Conservation (phyloP, 805 yeast species). For the Spathaspora girioi region DNA sequence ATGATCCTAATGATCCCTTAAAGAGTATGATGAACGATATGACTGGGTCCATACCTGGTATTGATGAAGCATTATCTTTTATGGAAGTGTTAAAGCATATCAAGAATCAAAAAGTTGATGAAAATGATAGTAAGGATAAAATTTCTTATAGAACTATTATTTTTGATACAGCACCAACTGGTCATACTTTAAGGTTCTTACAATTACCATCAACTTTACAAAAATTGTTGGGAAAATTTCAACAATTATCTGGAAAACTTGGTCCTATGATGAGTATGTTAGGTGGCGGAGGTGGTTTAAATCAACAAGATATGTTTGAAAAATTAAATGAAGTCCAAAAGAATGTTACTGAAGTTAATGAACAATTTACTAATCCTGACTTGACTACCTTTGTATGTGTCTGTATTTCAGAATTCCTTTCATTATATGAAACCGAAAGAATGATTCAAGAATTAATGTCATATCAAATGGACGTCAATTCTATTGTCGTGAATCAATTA, state of each 20-base stretch:
- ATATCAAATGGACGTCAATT: conserved; percentile 93
- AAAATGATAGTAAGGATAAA: conserved; percentile 16
- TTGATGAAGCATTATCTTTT: conserved; percentile 95
- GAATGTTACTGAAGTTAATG: conserved; percentile 82
- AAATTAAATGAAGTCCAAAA: conserved; percentile 79
- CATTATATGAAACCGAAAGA: conserved; percentile 95
- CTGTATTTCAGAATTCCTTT: conserved; percentile 94
- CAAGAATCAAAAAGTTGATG: conserved; percentile 55
- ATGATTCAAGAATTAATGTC: conserved; percentile 94
- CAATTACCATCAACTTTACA: conserved; percentile 92
- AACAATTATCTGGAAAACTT: conserved; percentile 77
- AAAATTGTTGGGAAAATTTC: conserved; percentile 79
- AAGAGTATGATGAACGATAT: conserved; percentile 79
- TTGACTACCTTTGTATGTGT: conserved; percentile 94
- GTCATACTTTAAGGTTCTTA: conserved; percentile 92
- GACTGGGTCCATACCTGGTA: conserved; percentile 95
- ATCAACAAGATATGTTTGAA: conserved; percentile 65
- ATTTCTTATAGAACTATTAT: conserved; percentile 75
- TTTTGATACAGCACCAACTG: conserved; percentile 99
- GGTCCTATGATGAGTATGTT: conserved; percentile 86
- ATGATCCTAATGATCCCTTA: conserved; percentile 61
- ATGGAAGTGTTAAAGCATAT: conserved; percentile 98
- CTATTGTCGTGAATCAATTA: conserved; percentile 93
- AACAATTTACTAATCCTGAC: conserved; percentile 94
- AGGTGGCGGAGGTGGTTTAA: conserved; percentile 68